phyloP scores from a whole-genome alignment of 2,329 filamentous ascomycete genomes.

The Xylariaceae sp. region DNA sequence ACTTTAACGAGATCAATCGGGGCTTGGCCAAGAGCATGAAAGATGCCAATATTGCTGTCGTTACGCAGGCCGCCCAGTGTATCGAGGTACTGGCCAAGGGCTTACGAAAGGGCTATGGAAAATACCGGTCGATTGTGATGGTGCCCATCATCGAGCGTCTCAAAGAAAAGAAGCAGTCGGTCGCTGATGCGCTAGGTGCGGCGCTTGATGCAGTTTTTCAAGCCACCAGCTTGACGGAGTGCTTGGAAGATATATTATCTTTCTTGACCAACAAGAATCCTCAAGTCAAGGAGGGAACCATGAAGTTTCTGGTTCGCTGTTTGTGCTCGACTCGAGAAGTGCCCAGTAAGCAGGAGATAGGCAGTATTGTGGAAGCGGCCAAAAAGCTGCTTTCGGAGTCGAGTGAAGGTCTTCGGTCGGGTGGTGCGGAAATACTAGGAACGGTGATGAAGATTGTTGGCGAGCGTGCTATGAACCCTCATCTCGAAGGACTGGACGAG shows the following conservation, averaged over 20 bases:
- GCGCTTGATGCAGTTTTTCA: conserved; percentile 69
- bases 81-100: conserved; percentile 86
- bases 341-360: conserved; percentile 77
- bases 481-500: conserved; percentile 88
- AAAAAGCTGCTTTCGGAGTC: conserved; percentile 91
- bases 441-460: conserved; percentile 99
- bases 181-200: conserved; percentile 80
- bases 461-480: conserved; percentile 88
- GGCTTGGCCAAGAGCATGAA: conserved; percentile 96
- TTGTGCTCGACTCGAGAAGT: conserved; percentile 77
- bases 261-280: conserved; percentile 93
- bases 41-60: conserved; percentile 93
- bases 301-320: conserved; percentile 87
- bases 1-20: conserved; percentile 78
- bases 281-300: conserved; percentile 91
- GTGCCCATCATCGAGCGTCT: conserved; percentile 88
- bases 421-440: conserved; percentile 85
- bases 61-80: conserved; percentile 87
- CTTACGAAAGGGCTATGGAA: conserved; percentile 69
- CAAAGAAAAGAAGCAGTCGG: conserved; percentile 92
- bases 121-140: conserved; percentile 76
- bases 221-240: conserved; percentile 71
- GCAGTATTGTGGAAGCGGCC: conserved; percentile 75
- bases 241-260: conserved; percentile 82
- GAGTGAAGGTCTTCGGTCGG: conserved; percentile 76